Evolutionary conservation across 768 basidiomycete genomes (phyloP).

Genomic region (Pleurotus pulmonarius): DNA sequence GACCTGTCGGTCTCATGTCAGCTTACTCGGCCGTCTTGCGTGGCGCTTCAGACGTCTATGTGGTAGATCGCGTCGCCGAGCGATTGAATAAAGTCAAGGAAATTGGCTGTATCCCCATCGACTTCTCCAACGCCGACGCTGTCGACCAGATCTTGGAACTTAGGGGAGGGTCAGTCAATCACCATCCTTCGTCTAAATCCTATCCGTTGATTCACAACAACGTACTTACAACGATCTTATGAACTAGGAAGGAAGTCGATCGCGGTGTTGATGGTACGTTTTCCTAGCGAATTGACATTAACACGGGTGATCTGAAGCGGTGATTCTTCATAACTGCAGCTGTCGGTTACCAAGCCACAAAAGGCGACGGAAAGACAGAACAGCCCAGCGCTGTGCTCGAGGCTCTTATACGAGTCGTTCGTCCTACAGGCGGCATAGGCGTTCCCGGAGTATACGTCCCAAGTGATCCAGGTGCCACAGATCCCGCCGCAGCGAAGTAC

Average conservation of each 20-base stretch:
- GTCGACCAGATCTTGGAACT: constrained; percentile 44
- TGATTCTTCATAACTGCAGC: constrained; percentile 22
- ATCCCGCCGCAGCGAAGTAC: constrained; percentile 46
- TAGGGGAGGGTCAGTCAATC: constrained; percentile 35
- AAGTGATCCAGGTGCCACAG: constrained; percentile 52
- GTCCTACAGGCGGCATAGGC: constrained; percentile 54
- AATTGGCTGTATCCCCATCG: constrained; percentile 48
- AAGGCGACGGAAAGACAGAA: constrained; percentile 52
- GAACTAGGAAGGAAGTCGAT: constrained; percentile 39
- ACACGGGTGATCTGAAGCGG: too few relatives aligned
- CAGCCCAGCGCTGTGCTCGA: constrained; percentile 52
- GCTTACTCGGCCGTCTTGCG: constrained; percentile 51
- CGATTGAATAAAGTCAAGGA: constrained; percentile 47
- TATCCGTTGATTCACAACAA: not conserved
- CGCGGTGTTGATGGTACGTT: constrained; percentile 43
- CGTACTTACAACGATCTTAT: too few relatives aligned
- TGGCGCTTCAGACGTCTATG: constrained; percentile 50
- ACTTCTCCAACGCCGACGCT: constrained; percentile 44
- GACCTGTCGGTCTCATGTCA: constrained; percentile 54
- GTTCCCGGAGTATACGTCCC: constrained; percentile 57
- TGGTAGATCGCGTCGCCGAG: constrained; percentile 54
- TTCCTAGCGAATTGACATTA: too few relatives aligned
- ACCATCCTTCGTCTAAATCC: not conserved
- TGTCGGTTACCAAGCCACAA: constrained; percentile 54
- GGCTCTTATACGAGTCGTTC: constrained; percentile 45